Base-by-base conservation (phyloP, 2,329 filamentous ascomycete genomes). In the Fusarium longipes region DNA sequence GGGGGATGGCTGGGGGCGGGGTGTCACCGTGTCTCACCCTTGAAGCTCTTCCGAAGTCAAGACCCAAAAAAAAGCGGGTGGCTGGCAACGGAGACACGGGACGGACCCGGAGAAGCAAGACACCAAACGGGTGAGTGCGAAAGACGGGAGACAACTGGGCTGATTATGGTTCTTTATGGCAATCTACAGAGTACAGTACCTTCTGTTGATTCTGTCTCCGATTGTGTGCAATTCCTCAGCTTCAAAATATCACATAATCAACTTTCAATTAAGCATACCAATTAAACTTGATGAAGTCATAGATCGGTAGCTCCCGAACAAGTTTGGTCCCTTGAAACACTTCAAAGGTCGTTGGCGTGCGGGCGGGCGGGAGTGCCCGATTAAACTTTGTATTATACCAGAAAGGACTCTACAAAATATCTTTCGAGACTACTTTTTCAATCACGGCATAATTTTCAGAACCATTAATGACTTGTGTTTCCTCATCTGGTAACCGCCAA, bases 301-400 rank as follows among this genome's bases (percentile, higher is more conserved):
- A 43, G n/a, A 43, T 43, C 44, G 44, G 40, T 30, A 54, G 48
- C 36, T 62, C 65, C 65, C 60, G 51, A 40, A 42, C 20, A 59
- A 56, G 50, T 54, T 36, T 56, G 8, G 44, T 39, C 35, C 33
- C 53, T 53, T 35, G 29, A 36, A 51, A 33, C 38, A 40, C 43
- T 40, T 49, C 25, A 33, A 33, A 35, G 39, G 11, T 44, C 49
- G 47, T 65, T 72, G 68, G 65, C 55, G 64, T 51, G 50, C 65
- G 68, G 48, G 53, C 57, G 70, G 47, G 39, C 71, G 71, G 71
- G 71, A 72, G 65, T 66, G 61, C 56, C 71, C 71, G 71, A 56
- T 57, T 49, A 61, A 65, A 61, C 67, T 68, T 63, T 72, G 71
- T 59, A 59, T 15, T 25, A 40, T n/a, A 40, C 38, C 24, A 14